phyloP scores from a whole-genome alignment of 306 rosid genomes.

The Glycyrrhiza uralensis region DNA sequence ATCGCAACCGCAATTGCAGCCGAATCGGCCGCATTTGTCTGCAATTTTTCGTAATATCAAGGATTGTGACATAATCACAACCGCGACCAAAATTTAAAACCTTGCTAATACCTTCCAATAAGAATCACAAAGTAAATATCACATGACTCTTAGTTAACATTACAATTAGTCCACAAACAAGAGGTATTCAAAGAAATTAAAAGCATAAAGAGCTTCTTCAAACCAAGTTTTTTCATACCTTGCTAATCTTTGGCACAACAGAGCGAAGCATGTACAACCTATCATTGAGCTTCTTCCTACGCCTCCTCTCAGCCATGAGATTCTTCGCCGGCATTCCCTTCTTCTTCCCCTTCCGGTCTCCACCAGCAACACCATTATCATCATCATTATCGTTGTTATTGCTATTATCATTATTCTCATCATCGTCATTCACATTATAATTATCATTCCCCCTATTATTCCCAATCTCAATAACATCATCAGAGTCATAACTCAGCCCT shows the following conservation, averaged over 20 bases:
- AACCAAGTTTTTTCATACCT: constrained; percentile 42
- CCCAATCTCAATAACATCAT: constrained; percentile 42
- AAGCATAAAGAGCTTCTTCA: not conserved
- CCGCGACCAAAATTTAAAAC: too few species aligned
- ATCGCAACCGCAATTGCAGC: too few species aligned
- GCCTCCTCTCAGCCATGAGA: constrained; percentile 90
- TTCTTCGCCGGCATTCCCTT: constrained; percentile 72
- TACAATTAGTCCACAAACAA: not conserved
- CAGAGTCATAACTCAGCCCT: constrained; percentile 58
- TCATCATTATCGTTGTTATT: not conserved
- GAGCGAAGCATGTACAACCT: constrained; percentile 88
- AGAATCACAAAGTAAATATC: too few species aligned
- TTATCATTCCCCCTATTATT: constrained; percentile 42
- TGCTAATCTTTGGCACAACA: constrained; percentile 90
- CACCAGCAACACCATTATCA: constrained; percentile 8
- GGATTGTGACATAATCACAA: too few species aligned
- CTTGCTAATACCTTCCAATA: too few species aligned
- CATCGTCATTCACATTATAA: constrained; percentile 40
- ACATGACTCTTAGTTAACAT: not conserved
- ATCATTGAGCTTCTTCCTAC: constrained; percentile 89
- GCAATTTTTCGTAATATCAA: too few species aligned
- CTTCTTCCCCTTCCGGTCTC: constrained; percentile 73
- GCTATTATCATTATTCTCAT: not conserved
- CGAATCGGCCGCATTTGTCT: too few species aligned
- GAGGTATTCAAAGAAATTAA: not conserved